A percentile compares a stretch with the other conserved stretches of the same genome.
These are phyloP conservation scores for Nannochloropsis granulata DNA, from an alignment of 108 stramenopile species.

Conservation along the genomic window DNA sequence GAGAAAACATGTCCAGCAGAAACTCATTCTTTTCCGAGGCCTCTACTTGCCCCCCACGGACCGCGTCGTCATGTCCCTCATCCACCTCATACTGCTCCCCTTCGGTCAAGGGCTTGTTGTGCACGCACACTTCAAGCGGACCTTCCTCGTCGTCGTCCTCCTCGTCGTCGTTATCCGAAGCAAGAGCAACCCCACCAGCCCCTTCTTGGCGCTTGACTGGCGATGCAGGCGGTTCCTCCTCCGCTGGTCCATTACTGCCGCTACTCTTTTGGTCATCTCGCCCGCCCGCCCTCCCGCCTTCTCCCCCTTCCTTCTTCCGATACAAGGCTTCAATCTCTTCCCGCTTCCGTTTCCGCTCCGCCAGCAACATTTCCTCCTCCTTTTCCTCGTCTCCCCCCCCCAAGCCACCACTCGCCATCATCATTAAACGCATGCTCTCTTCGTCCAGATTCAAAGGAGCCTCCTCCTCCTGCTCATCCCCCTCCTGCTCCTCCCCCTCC, in stretches of 20 bases:
- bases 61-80: not conserved
- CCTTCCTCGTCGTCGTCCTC: not conserved
- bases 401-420: not conserved
- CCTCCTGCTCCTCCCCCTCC: not conserved
- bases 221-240: not conserved
- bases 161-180: not conserved
- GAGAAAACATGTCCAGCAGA: not conserved
- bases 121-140: not conserved
- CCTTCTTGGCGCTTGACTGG: not conserved
- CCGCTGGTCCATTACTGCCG: not conserved
- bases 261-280: not conserved
- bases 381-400: not conserved
- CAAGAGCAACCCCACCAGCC: not conserved
- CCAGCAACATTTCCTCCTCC: not conserved
- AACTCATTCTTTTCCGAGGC: not conserved
- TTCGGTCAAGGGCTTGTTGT: not conserved
- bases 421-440: not conserved
- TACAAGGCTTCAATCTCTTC: not conserved
- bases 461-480: not conserved
- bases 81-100: not conserved
- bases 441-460: not conserved
- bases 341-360: not conserved
- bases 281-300: not conserved
- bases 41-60: not conserved
- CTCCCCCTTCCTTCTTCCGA: not conserved